Base-by-base conservation (phyloP, 1,284 basidiomycete genomes). In the Fomitopsis schrenkii region DNA sequence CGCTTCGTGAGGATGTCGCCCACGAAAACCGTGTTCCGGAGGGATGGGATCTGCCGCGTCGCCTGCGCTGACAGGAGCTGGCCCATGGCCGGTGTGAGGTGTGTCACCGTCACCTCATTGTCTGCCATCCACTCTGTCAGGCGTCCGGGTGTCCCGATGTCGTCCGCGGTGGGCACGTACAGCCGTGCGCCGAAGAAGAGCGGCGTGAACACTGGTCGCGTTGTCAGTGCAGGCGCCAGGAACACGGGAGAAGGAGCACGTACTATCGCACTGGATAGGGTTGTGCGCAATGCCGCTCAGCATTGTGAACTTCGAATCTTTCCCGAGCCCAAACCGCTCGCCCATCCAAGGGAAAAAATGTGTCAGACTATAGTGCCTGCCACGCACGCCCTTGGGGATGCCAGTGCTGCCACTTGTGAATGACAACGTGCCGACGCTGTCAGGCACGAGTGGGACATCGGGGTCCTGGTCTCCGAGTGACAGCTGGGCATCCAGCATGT, bases 291-390 rank as follows among this genome's bases (percentile, higher is more conserved):
- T 99, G 44, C 97, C 97, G 70, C 94, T 97, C 30, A 99, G 84
- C 97, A 99, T 99, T 1, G 97, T 99, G 72, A 98, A 99, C 75
- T 89, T 93, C 63, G 93, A 94, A 33, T 83, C 77, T 60, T 87
- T 79, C 45, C 82, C 80, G 50, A 99, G 79, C 2, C 84, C 88
- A 74, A 99, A 99, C 19, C 88, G 81, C 72, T 95, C 79, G 22
- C 91, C 91, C 97, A 99, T 99, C 97, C 97, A 99, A 3, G 97
- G 97, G 87, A 99, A 99, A 83, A 99, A 99, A 76, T 99, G 97
- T 0, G 97, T 99, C 67, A 99, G 80, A 67, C 92, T 95, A 76
- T 93, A 98, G 75, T 99, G 97, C 53, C 97, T 82, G 0, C 97
- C 97, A 69, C 88, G 87, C 54, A 99, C 97, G 48, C 97, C 97